These are phyloP conservation scores for Crithidia brevicula DNA, from an alignment of 208 protist genomes.

Conservation along the genomic window DNA sequence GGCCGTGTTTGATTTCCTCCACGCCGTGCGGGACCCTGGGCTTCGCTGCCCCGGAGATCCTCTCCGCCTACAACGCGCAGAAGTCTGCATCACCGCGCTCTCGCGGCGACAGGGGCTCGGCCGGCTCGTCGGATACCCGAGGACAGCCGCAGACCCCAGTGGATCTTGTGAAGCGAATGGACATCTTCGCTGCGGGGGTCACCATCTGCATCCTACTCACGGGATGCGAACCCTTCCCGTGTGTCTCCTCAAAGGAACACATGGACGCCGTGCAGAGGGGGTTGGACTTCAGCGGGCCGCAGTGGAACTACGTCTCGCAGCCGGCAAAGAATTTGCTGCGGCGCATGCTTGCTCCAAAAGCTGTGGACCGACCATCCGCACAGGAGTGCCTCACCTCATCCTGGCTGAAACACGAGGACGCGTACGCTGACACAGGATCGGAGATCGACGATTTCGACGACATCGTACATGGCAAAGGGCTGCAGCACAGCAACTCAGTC, in stretches of 20 bases:
- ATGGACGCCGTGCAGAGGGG: constrained; percentile 47
- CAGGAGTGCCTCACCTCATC: constrained; percentile 51
- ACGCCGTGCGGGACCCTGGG: constrained; percentile 59
- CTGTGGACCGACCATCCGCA: constrained; percentile 45
- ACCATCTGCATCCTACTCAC: constrained; percentile 63
- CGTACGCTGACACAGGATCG: constrained; percentile 14
- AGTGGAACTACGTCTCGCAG: constrained; percentile 57
- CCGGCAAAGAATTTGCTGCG: constrained; percentile 45
- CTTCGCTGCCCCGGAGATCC: constrained; percentile 62
- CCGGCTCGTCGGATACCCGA: not conserved
- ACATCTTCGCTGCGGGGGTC: constrained; percentile 69
- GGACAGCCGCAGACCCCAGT: constrained; percentile 35
- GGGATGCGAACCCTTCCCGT: constrained; percentile 60
- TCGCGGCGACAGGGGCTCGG: constrained; percentile 9
- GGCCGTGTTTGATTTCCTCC: constrained; percentile 29
- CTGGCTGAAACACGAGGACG: constrained; percentile 37
- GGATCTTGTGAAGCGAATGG: constrained; percentile 57
- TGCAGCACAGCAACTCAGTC: constrained; percentile 22
- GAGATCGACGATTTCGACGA: constrained; percentile 20
- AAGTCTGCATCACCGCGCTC: constrained; percentile 15
- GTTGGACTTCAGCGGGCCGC: constrained; percentile 40
- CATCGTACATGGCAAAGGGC: constrained; percentile 11
- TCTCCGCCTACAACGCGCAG: constrained; percentile 46
- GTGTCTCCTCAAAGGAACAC: constrained; percentile 43
- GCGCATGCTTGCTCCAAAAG: constrained; percentile 44